Evolutionary conservation across 345 rosid species (phyloP), one percentile per base, ranked within the genome.

Genomic region (Moringa oleifera): DNA sequence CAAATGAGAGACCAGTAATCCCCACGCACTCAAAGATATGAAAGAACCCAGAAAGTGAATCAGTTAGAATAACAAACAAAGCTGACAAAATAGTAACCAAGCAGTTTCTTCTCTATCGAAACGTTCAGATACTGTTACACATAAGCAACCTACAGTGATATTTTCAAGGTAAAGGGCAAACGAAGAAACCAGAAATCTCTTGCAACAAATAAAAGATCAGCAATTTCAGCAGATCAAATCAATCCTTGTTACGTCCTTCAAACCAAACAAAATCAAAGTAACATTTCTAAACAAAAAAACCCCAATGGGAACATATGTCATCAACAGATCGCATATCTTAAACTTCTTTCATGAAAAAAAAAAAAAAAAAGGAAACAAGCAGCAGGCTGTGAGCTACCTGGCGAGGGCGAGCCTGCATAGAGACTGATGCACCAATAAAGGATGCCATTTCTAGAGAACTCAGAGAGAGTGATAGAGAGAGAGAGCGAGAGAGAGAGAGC

Each of bases 371-470:
- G 50, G 18, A 45, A 55, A 58, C 53, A 53, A 19, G 59, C 37
- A 63, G 57, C 55, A 31, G 55, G 18, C 47, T 15, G 47, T 1
- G 57, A 17, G 41, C 18, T 60, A 77, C 72, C 73, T 64, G 65
- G 67, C 73, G 66, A 71, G 73, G 47, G 12, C 47, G 46, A 61
- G 74, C 23, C 58, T 66, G 79, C 76, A 74, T 71, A 71, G 80
- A 76, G 68, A 72, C 33, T 1, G 68, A 72, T 0, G 82, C 28
- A 69, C 62, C 73, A 46, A 76, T 59, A 24, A 71, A 28, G 57
- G 81, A 62, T 52, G 85, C 83, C 88, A 83, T 83, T 67, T 25
- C 61, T 64, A 63, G 19, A 57, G 46, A 7, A 18, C 54, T 47
- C 54, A 64, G 68, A 67, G 73, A 66, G 66, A 55, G 73, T 57